Percentiles rank a stretch among this genome's conserved stretches.
These are phyloP conservation scores for Termitomyces sp. DNA, from an alignment of 768 basidiomycete genomes.

Conservation along the genomic window DNA sequence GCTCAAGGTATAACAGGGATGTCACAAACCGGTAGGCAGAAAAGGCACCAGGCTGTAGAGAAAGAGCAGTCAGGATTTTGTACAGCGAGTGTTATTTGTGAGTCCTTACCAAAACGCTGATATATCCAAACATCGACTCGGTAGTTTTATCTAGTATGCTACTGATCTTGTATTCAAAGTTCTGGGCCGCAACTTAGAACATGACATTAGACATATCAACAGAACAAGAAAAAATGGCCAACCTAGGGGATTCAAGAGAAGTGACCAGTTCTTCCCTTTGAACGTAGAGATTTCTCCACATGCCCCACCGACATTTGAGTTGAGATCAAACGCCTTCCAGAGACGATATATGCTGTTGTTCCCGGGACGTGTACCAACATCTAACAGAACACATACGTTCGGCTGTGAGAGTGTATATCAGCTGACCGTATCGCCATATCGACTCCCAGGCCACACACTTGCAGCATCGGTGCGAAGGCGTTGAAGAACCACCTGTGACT, in stretches of 20 bases:
- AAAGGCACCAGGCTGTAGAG: slow-evolving; percentile 78
- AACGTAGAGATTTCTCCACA: slow-evolving; percentile 96
- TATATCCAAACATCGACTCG: slow-evolving; percentile 92
- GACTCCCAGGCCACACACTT: slow-evolving; percentile 39
- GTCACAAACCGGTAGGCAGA: slow-evolving; percentile 71
- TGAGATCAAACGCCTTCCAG: slow-evolving; percentile 93
- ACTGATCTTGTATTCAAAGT: slow-evolving; percentile 93
- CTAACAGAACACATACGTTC: slow-evolving; percentile 88
- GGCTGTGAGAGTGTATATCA: slow-evolving; percentile 43
- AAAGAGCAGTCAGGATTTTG: background rate
- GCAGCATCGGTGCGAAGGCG: slow-evolving; percentile 79
- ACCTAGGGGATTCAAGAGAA: slow-evolving; percentile 83
- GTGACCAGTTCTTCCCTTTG: slow-evolving; percentile 86
- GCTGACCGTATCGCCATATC: background rate
- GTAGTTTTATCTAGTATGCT: slow-evolving; percentile 90
- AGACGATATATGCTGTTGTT: slow-evolving; percentile 88
- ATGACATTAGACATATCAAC: background rate
- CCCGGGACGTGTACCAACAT: slow-evolving; percentile 90
- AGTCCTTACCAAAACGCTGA: slow-evolving; percentile 75
- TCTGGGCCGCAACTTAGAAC: slow-evolving; percentile 79
- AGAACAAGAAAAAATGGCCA: slow-evolving; percentile 13
- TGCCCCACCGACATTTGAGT: slow-evolving; percentile 90
- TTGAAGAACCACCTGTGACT: slow-evolving; percentile 98
- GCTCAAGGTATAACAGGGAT: background rate
- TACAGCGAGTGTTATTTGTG: background rate